Percentiles rank a stretch among this genome's conserved stretches.
Conservation (phyloP, 495 filamentous ascomycete species). For the Margaritispora aquatica region DNA sequence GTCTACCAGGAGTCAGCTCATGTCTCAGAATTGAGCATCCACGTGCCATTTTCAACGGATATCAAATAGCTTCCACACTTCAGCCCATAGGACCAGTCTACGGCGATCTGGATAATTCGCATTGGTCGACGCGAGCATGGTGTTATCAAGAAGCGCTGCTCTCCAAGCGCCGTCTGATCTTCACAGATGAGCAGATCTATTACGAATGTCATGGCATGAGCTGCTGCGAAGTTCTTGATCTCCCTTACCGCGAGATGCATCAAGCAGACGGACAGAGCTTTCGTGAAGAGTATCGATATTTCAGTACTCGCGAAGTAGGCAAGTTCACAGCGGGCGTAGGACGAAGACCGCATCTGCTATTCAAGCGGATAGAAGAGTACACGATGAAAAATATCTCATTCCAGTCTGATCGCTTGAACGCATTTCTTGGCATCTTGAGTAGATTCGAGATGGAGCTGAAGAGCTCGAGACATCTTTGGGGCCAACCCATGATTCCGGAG, state of each 20-base stretch:
- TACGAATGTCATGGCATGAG: conserved; percentile 25
- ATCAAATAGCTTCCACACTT: background rate
- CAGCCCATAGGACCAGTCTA: background rate
- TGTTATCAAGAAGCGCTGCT: conserved; percentile 33
- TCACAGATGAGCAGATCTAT: conserved; percentile 20
- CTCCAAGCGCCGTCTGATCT: conserved; percentile 27
- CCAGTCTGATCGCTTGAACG: background rate
- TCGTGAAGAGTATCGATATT: background rate
- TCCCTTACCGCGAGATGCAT: background rate
- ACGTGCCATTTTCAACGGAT: background rate
- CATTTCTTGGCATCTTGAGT: background rate
- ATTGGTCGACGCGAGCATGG: conserved; percentile 29
- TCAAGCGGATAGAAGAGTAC: background rate
- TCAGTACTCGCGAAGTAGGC: background rate
- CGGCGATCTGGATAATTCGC: background rate
- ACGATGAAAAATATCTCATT: background rate
- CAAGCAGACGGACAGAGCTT: background rate
- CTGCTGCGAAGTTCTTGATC: background rate
- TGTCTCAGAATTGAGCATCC: background rate
- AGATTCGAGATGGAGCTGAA: background rate
- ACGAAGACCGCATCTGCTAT: background rate
- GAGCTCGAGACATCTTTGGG: background rate
- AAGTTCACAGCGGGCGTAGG: background rate
- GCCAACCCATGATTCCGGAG: background rate
- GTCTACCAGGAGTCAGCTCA: conserved; percentile 26